Evolutionary conservation across 192 early-diverging fungal species (phyloP).

Genomic region (Podila minutissima): DNA sequence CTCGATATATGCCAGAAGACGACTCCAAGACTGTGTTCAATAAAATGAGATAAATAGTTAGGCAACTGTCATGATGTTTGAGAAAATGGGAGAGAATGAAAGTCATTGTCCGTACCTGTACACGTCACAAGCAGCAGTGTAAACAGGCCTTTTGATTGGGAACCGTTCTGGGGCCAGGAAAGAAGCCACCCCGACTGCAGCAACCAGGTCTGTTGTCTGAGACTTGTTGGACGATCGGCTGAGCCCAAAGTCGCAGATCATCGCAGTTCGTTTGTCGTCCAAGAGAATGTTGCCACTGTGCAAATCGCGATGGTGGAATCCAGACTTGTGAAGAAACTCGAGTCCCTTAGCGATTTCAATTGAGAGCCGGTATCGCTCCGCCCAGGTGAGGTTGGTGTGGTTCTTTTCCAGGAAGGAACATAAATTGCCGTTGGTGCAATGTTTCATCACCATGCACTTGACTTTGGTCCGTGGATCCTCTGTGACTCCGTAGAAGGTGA

Average conservation of each 20-base stretch:
- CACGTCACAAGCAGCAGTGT: conserved; percentile 50
- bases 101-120: conserved; percentile 5
- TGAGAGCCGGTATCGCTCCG: conserved; percentile 44
- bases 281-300: conserved; percentile 57
- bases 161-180: conserved; percentile 47
- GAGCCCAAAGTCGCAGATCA: conserved; percentile 52
- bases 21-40: conserved; percentile 42
- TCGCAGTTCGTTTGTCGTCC: conserved; percentile 47
- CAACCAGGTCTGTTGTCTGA: conserved; percentile 21
- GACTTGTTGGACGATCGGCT: conserved; percentile 35
- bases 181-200: conserved; percentile 40
- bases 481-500: conserved; percentile 43
- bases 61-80: too few relatives aligned
- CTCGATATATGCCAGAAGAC: conserved; percentile 60
- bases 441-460: conserved; percentile 47
- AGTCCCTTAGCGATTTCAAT: conserved; percentile 52
- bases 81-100: too few relatives aligned
- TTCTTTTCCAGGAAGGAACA: conserved; percentile 39
- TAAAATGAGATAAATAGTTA: too few relatives aligned
- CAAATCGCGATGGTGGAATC: conserved; percentile 55
- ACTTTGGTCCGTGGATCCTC: conserved; percentile 22
- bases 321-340: conserved; percentile 52
- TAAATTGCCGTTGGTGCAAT: conserved; percentile 49
- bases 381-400: conserved; percentile 33
- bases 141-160: conserved; percentile 31